These are phyloP conservation scores for Paracorniculantispora psalliotae DNA, from an alignment of 2,329 filamentous ascomycete genomes.

Conservation along the genomic window DNA sequence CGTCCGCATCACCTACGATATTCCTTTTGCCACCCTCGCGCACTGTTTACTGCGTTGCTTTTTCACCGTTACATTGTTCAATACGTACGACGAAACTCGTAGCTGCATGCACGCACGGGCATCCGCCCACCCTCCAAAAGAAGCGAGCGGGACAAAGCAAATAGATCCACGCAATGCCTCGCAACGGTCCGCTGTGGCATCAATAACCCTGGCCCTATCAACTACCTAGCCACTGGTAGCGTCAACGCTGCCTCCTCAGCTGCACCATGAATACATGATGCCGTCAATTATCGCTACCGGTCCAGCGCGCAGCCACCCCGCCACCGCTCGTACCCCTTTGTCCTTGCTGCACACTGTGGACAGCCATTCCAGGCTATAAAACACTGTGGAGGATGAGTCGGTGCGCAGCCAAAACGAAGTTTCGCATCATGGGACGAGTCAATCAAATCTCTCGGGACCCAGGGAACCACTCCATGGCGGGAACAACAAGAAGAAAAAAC, in stretches of 20 bases:
- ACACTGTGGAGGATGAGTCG: constrained; percentile 10
- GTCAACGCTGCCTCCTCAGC: neutral
- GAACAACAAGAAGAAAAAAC: neutral
- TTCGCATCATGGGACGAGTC: constrained; percentile 7
- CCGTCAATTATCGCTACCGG: neutral
- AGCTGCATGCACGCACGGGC: neutral
- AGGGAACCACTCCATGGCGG: neutral
- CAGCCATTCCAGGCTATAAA: constrained; percentile 6
- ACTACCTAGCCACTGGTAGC: neutral
- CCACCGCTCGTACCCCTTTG: constrained; percentile 5
- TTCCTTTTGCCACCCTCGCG: neutral
- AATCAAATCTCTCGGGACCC: constrained; percentile 4
- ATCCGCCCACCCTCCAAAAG: neutral
- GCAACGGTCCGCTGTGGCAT: neutral
- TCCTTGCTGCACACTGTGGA: neutral
- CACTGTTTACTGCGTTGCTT: neutral
- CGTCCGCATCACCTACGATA: neutral
- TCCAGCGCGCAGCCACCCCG: neutral
- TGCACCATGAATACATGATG: neutral
- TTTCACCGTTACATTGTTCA: neutral
- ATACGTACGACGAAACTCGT: neutral
- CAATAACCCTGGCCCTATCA: neutral
- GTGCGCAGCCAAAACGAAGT: constrained; percentile 8
- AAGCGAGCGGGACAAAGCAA: constrained; percentile 4
- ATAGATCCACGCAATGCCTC: neutral